Conservation (phyloP, 1,284 basidiomycete genomes). For the Austroboletus novae-zelandiae region DNA sequence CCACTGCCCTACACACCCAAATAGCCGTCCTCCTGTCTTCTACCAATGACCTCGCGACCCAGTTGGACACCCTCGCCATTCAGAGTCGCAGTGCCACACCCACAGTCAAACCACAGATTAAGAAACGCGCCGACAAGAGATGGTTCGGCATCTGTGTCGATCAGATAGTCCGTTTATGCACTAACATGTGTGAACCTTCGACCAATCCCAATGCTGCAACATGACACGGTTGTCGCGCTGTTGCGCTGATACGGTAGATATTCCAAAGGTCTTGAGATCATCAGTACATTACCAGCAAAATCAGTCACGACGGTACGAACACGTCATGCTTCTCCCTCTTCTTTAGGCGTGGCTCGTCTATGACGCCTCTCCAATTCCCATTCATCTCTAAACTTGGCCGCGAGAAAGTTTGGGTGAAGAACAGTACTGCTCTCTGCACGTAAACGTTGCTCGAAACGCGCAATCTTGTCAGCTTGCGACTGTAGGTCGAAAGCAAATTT, state of each 20-base stretch:
- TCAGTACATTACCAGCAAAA: slow-evolving; percentile 13
- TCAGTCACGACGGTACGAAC: slow-evolving; percentile 4
- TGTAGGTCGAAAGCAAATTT: slow-evolving; percentile 66
- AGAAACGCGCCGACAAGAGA: slow-evolving; percentile 29
- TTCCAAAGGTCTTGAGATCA: slow-evolving; percentile 7
- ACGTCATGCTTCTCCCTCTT: slow-evolving; percentile 33
- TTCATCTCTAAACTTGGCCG: slow-evolving; percentile 55
- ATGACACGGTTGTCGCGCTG: not conserved
- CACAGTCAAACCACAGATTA: slow-evolving; percentile 14
- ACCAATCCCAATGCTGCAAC: not conserved
- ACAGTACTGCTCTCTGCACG: slow-evolving; percentile 48
- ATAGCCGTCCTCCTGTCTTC: slow-evolving; percentile 27
- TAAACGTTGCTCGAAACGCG: slow-evolving; percentile 60
- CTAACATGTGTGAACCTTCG: slow-evolving; percentile 2
- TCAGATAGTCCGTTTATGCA: slow-evolving; percentile 47
- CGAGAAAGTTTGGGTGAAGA: slow-evolving; percentile 66
- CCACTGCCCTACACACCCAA: slow-evolving; percentile 36
- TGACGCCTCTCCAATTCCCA: slow-evolving; percentile 35
- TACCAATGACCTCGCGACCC: slow-evolving; percentile 30
- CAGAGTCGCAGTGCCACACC: slow-evolving; percentile 8
- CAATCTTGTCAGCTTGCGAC: slow-evolving; percentile 64
- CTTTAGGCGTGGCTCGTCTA: slow-evolving; percentile 24
- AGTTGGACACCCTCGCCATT: slow-evolving; percentile 36
- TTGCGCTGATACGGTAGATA: slow-evolving; percentile 7
- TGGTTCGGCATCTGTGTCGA: slow-evolving; percentile 66